A percentile compares a stretch with the other conserved stretches of the same genome.
Conservation (phyloP, 73 alveolate species). For the Loxodes magnus region DNA sequence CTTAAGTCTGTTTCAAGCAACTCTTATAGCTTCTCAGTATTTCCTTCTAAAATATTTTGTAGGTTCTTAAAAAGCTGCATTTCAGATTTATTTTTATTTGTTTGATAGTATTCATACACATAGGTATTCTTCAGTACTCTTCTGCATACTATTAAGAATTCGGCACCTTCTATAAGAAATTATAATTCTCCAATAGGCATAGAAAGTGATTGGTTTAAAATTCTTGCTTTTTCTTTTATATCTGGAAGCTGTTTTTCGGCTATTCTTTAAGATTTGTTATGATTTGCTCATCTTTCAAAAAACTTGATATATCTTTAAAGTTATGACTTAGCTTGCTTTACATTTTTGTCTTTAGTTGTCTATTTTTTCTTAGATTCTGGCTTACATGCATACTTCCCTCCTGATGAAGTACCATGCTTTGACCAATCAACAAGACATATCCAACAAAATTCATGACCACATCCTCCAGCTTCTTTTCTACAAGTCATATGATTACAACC, state of each 20-base stretch:
- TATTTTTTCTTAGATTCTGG: conserved; percentile 22
- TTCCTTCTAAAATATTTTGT: conserved; percentile 63
- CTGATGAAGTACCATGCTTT: conserved; percentile 67
- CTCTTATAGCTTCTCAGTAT: conserved; percentile 73
- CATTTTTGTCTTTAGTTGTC: conserved; percentile 6
- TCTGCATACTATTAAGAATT: conserved; percentile 70
- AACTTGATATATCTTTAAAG: conserved; percentile 67
- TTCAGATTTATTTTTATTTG: conserved; percentile 20
- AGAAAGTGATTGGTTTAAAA: conserved; percentile 36
- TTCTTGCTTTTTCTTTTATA: conserved; percentile 17
- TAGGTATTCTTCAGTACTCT: conserved; percentile 75
- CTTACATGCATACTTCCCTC: conserved; percentile 36
- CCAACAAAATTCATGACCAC: conserved; percentile 85
- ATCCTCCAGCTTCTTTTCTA: conserved; percentile 39
- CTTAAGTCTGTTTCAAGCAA: conserved; percentile 52
- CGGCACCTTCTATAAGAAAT: conserved; percentile 66
- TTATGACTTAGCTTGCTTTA: conserved; percentile 55
- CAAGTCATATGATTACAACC: conserved; percentile 80
- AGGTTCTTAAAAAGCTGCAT: conserved; percentile 42
- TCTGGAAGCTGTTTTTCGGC: conserved; percentile 28
- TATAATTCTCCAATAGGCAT: conserved; percentile 61
- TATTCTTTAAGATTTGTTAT: conserved; percentile 3
- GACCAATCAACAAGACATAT: conserved; percentile 83
- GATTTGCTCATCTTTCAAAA: conserved; percentile 59
- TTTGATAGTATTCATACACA: conserved; percentile 62